Evolutionary conservation across 306 rosid species (phyloP), one percentile per base, ranked within the genome.

Genomic region (Quercus robur): DNA sequence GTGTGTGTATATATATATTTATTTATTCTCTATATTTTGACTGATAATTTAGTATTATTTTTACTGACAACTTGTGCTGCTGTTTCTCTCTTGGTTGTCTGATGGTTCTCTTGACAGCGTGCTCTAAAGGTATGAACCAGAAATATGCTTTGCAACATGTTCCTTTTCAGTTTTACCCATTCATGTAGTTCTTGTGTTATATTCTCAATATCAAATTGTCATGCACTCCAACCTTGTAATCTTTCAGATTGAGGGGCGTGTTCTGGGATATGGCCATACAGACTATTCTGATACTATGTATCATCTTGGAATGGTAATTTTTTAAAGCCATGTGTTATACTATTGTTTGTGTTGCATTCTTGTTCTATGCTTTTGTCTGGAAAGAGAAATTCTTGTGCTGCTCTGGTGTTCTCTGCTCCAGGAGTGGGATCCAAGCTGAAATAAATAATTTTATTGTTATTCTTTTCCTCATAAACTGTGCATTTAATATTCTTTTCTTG

Each of bases 221-320:
- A 81, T 75, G 75, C 44, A 68, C 66, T 12, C 79, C 75, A 7
- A 75, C 31, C 66, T 52, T 46, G 19, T 72, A 70, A 61, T 75
- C 70, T 55, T 84, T 83, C 92, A 94, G 99, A 93, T 94, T 66
- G 88, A 91, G 86, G 84, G 84, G 80, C 87, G 85, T 78, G 97
- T 93, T 84, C 84, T 94, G 74, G 97, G 97, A 82, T 80, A 81
- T 86, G 83, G 63, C 78, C 99, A 94, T 85, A 55, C 89, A 68
- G 99, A 91, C 71, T 88, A 87, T 87, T 91, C 92, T 21, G 99
- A 94, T 79, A 88, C 97, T 19, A 85, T 93, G 94, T 94, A 90
- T 87, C 97, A 93, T 83, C 90, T 94, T 9, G 97, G 99, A 87
- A 92, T 59, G 89, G 99, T 94, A 88, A 70, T 58, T 64, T 75